Evolutionary conservation across 2,329 filamentous ascomycete genomes (phyloP), one percentile per base, ranked within the genome.

Genomic region (Monilinia vaccinii-corymbosi): DNA sequence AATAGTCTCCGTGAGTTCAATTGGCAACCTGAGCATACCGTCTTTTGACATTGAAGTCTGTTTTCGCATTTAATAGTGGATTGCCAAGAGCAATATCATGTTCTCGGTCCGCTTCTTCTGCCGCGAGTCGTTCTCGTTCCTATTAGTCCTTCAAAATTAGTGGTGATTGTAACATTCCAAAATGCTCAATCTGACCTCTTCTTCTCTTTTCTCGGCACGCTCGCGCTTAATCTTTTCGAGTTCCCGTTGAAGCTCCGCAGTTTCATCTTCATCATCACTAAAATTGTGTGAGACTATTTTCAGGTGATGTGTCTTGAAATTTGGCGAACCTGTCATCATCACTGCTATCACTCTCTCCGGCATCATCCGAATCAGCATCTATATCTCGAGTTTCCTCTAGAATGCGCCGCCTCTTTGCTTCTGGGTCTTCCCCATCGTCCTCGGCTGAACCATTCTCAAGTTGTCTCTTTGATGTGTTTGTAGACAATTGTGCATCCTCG

Each of bases 201-300:
- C 84, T 65, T 94, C 89, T 61, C 88, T 86, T 72, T 89, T 87
- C 71, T 89, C 71, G 2, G 88, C 87, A 57, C 91, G 79, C 74
- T 96, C 91, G 63, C 85, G 85, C 72, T 95, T 90, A 72, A 99
- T 96, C 73, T 96, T 94, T 71, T 96, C 93, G 49, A 99, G 76
- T 73, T 99, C 94, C 47, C 93, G 83, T 81, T 96, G 89, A 65
- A 99, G 77, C 72, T 95, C 91, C 0, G 91, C 92, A 6, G 90
- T 88, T 68, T 93, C 89, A 67, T 96, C 91, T 66, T 91, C 88
- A 57, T 89, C 84, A 51, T 86, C 84, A 65, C 85, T 85, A 46
- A 51, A 31, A 46, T 67, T 71, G 75, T 66, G 59, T 78, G 71
- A 69, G 71, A 47, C 10, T 23, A n/a, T 40, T 31, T 31, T 45